Evolutionary conservation across 1,284 basidiomycete species (phyloP).

Genomic region (Sporisorium exsertum): DNA sequence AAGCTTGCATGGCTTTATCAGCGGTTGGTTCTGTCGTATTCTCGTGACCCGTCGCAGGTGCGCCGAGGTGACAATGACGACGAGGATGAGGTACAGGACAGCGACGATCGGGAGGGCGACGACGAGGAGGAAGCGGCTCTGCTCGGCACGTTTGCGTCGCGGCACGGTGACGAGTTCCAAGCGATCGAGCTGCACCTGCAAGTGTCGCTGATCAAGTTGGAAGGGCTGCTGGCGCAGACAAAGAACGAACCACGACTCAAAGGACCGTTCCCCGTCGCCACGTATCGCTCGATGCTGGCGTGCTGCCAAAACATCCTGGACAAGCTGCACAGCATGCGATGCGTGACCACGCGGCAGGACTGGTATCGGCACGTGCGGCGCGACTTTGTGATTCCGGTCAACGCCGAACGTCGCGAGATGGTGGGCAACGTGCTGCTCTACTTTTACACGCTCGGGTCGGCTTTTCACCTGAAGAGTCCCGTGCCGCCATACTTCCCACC

Average conservation of each 20-base stretch:
- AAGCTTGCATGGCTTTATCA: constrained; percentile 65
- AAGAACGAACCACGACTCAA: constrained; percentile 93
- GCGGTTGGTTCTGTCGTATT: constrained; percentile 60
- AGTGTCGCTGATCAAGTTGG: constrained; percentile 80
- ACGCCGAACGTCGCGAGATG: constrained; percentile 82
- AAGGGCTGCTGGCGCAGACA: constrained; percentile 80
- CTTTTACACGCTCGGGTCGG: constrained; percentile 86
- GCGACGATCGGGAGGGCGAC: neutral
- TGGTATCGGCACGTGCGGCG: constrained; percentile 83
- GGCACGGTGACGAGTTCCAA: constrained; percentile 55
- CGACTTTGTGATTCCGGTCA: constrained; percentile 84
- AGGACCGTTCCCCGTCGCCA: constrained; percentile 71
- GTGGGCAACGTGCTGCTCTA: constrained; percentile 90
- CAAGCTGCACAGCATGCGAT: constrained; percentile 88
- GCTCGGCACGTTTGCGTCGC: constrained; percentile 27
- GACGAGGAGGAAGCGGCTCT: constrained; percentile 52
- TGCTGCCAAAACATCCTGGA: constrained; percentile 83
- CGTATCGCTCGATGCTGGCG: constrained; percentile 86
- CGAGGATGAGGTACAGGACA: constrained; percentile 22
- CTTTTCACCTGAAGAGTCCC: constrained; percentile 88
- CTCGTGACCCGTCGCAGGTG: constrained; percentile 33
- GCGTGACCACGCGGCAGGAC: constrained; percentile 90
- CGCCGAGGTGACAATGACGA: constrained; percentile 2
- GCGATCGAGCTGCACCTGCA: constrained; percentile 92
- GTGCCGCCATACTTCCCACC: constrained; percentile 94